Base-by-base conservation (phyloP, 2,329 filamentous ascomycete species). In the Aspergillus transmontanensis region DNA sequence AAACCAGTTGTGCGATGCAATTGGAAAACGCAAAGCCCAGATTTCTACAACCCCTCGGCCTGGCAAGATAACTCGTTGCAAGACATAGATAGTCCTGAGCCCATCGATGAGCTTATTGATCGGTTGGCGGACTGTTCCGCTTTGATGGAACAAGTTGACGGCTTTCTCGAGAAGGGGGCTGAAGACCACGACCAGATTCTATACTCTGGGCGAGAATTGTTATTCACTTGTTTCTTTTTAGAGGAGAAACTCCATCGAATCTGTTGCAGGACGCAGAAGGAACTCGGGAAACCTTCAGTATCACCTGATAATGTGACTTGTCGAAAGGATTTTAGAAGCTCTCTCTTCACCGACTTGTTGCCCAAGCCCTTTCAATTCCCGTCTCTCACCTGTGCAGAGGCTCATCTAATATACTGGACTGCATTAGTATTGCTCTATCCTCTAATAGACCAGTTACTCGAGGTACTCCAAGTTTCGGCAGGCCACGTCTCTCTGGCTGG, bases 31-130 rank as follows among this genome's bases (percentile, higher is more conserved):
- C 23, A 64, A 68, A 58, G 56, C 66, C 12, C 66, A 26, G 61
- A 50, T 51, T 57, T 62, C 2, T 69, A 69, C 50, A 65, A 62
- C 21, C 28, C 60, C 7, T 57, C 61, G n/a, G n/a, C 46, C 26
- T 62, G 65, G 60, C 46, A 32, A 26, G 16, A 60, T 54, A 28
- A 39, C 21, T 54, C 53, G 21, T 46, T 60, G 21, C 32, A 50
- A 30, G 50, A 53, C 23, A 59, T 41, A 16, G 43, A 28, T 36
- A 41, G 61, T 26, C 46, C 53, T 19, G 65, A 71, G 14, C 66
- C 69, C 10, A 54, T 69, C 12, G 69, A 71, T 54, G 61, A 64
- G 46, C 50, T 71, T 50, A 60, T 66, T 32, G 65, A 71, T 50
- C 58, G 48, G 30, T 23, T 70, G 50, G 59, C 66, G 23, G 64